Evolutionary conservation across 1,139 yeast species (phyloP), one percentile per base, ranked within the genome.

Genomic region (Geotrichum cucujoidarum): DNA sequence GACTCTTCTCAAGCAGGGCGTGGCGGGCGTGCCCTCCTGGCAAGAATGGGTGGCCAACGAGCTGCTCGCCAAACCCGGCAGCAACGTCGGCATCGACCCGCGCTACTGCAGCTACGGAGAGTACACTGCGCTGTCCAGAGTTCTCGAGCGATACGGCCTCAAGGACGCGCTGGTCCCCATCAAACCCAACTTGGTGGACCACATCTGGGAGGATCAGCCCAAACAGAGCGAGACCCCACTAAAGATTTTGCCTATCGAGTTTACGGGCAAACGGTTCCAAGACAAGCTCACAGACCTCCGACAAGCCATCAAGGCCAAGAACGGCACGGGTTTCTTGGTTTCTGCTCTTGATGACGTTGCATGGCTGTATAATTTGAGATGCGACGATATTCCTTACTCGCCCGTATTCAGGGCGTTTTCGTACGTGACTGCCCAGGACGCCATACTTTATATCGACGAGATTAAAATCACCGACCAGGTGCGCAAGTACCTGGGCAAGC

Each of bases 321-420:
- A 71, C 50, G 76, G 71, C 7, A 56, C 60, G 27, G 73, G 70
- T 1, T 63, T 87, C 54, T 77, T 86, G 7, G 72, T 88, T 8
- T 75, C 83, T 38, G 84, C 95, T 0, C 70, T 88, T 52, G 98
- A 92, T 68, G 97, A 92, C 60, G 78, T 90, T 53, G 95, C 97
- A 6, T 90, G 97, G 97, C 69, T 89, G 49, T 76, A 89, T 62
- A 92, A 92, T 62, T 72, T 92, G 57, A 77, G 97, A 58, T 97
- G 97, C 20, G 73, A 77, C 36, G 95, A 86, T 63, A 87, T 92
- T 55, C 84, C 81, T 35, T 94, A 73, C 68, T 92, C 89, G 63
- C 98, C 99, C 1, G 92, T 94, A 16, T 94, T 94, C 65, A 89
- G 78, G 68, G 74, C 94, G 40, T 92, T 86, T 63, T 73, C 88